Conservation (phyloP, 371 early-diverging fungal species). For the Mortierella sp. region DNA sequence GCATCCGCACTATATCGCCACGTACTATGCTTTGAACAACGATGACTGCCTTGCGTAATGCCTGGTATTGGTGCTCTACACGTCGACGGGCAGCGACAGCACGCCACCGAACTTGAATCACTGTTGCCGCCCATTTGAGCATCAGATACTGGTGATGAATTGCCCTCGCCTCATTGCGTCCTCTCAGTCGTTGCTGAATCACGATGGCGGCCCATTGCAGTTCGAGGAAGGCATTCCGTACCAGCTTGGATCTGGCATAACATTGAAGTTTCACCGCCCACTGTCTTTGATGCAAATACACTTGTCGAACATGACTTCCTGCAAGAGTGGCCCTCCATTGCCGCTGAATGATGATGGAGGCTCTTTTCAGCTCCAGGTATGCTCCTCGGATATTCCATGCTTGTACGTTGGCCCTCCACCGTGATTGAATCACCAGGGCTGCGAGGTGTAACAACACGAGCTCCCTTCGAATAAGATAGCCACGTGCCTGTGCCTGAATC, state of each 20-base stretch:
- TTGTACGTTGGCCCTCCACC: constrained; percentile 24
- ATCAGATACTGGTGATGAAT: constrained; percentile 1
- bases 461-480: constrained; percentile 27
- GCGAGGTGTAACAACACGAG: constrained; percentile 27
- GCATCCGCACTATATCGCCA: constrained; percentile 12
- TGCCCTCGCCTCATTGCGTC: constrained; percentile 1
- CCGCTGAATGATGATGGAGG: constrained; percentile 32
- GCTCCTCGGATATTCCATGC: constrained; percentile 14
- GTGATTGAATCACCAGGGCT: constrained; percentile 28
- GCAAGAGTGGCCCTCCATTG: constrained; percentile 27
- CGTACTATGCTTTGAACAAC: constrained; percentile 27
- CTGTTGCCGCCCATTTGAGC: constrained; percentile 24
- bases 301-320: constrained; percentile 20
- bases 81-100: constrained; percentile 16
- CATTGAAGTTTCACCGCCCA: constrained; percentile 27
- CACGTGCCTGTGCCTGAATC: constrained; percentile 45
- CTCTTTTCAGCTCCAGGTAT: constrained; percentile 14
- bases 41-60: constrained; percentile 17
- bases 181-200: constrained; percentile 21
- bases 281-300: constrained; percentile 15
- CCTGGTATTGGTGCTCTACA: constrained; percentile 24
- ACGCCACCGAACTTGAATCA: constrained; percentile 35
- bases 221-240: constrained; percentile 9
- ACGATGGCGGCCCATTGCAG: constrained; percentile 17
- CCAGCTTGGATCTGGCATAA: constrained; percentile 22